A percentile compares a stretch with the other conserved stretches of the same genome.
Conservation (phyloP, 768 basidiomycete genomes). For the Phylloporus sp. region DNA sequence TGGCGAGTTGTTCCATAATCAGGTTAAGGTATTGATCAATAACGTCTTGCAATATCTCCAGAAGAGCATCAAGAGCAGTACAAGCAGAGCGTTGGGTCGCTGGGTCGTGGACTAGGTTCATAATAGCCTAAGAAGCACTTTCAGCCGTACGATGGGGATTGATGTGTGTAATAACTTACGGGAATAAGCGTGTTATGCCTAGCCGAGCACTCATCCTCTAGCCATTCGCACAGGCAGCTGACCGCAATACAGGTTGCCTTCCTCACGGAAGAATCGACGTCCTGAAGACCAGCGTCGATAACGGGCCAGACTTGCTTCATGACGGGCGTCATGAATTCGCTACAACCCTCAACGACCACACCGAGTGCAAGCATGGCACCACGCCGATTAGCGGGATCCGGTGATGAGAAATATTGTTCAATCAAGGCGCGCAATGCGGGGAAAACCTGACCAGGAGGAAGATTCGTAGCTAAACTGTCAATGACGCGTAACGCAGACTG, state of each 20-base stretch:
- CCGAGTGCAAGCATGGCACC: constrained; percentile 95
- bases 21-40: constrained; percentile 88
- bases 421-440: constrained; percentile 83
- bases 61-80: constrained; percentile 92
- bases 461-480: constrained; percentile 85
- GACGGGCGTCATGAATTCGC: constrained; percentile 93
- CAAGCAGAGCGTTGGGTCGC: constrained; percentile 91
- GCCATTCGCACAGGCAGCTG: constrained; percentile 95
- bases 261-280: constrained; percentile 79
- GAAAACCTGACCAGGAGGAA: constrained; percentile 96
- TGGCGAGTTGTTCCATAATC: constrained; percentile 92
- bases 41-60: constrained; percentile 88
- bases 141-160: background rate
- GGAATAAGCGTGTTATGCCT: constrained; percentile 85
- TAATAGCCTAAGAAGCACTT: constrained; percentile 61
- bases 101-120: constrained; percentile 84
- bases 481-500: constrained; percentile 93
- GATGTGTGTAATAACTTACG: constrained; percentile 39
- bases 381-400: constrained; percentile 76
- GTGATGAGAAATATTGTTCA: constrained; percentile 77
- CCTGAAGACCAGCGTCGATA: constrained; percentile 83
- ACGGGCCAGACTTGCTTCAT: constrained; percentile 93
- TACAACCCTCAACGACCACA: constrained; percentile 95
- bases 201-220: constrained; percentile 86
- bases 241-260: constrained; percentile 96